These are phyloP conservation scores for Mycothermus thermophilus DNA, from an alignment of 495 filamentous ascomycete species.

Conservation along the genomic window DNA sequence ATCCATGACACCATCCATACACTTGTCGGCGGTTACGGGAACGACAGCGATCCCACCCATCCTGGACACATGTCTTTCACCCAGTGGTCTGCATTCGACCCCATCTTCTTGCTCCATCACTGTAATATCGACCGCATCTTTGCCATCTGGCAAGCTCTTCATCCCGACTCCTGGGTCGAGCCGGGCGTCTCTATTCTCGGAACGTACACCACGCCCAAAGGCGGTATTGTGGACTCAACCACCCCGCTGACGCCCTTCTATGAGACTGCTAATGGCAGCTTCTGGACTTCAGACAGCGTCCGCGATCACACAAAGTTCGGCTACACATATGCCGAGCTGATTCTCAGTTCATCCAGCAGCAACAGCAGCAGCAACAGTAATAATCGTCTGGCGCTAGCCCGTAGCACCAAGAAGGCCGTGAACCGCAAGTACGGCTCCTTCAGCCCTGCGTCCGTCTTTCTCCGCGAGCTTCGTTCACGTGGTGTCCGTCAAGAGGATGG, in stretches of 20 bases:
- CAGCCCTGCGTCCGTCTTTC: constrained; percentile 24
- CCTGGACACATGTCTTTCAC: constrained; percentile 52
- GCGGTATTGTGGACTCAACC: constrained; percentile 24
- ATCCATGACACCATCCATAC: constrained; percentile 54
- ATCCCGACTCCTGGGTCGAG: constrained; percentile 43
- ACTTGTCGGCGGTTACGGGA: constrained; percentile 31
- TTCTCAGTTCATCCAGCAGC: constrained; percentile 5
- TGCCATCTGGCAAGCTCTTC: constrained; percentile 57
- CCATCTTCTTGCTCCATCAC: constrained; percentile 59
- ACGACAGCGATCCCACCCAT: constrained; percentile 9
- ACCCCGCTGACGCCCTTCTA: constrained; percentile 37
- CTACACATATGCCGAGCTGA: constrained; percentile 50
- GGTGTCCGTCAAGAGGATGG: too few relatives aligned
- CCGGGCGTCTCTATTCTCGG: constrained; percentile 30
- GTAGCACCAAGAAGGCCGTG: constrained; percentile 24
- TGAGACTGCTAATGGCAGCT: constrained; percentile 24
- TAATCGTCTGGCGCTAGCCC: not conserved
- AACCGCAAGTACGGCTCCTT: constrained; percentile 41
- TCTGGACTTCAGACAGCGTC: constrained; percentile 36
- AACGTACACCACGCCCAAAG: constrained; percentile 38
- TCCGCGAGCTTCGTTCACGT: constrained; percentile 6
- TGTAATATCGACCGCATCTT: constrained; percentile 53
- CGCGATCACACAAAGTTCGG: constrained; percentile 34
- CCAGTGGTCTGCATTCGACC: constrained; percentile 57
- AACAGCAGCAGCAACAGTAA: too few relatives aligned